Conservation (phyloP, 2,329 filamentous ascomycete genomes). For the Fusarium armeniacum region DNA sequence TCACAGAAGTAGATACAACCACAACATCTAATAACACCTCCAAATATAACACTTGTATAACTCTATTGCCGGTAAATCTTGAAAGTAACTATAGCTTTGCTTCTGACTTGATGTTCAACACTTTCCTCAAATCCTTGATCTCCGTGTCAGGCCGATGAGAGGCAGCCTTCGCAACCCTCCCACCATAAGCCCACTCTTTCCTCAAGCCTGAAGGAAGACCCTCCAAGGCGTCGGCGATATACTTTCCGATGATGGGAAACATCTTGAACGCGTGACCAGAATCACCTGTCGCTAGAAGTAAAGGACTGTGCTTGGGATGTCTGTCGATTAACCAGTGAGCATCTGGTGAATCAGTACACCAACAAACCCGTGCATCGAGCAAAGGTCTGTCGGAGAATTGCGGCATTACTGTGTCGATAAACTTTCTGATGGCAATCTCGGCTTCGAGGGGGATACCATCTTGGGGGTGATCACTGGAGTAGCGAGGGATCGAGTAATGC, state of each 20-base stretch:
- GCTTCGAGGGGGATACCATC: slow-evolving; percentile 7
- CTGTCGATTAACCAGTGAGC: slow-evolving; percentile 18
- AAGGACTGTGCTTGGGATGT: not conserved
- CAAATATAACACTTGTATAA: not conserved
- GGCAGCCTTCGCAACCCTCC: not conserved
- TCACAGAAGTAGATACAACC: not conserved
- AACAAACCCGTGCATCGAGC: not conserved
- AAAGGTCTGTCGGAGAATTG: slow-evolving; percentile 4
- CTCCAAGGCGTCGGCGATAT: slow-evolving; percentile 10
- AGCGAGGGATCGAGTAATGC: slow-evolving; percentile 6
- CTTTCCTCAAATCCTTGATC: slow-evolving; percentile 10
- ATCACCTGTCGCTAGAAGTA: slow-evolving; percentile 12
- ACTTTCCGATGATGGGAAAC: slow-evolving; percentile 4
- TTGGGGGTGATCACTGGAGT: slow-evolving; percentile 6
- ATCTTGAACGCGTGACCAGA: slow-evolving; percentile 21
- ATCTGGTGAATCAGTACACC: slow-evolving; percentile 17
- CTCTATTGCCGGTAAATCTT: no score
- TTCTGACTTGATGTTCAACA: not conserved
- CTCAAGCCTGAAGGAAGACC: not conserved
- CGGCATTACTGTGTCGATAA: slow-evolving; percentile 15
- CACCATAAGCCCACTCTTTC: slow-evolving; percentile 15
- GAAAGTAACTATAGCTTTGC: not conserved
- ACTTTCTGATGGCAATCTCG: not conserved
- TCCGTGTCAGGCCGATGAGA: slow-evolving; percentile 16
- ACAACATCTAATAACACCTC: not conserved